Conservation (phyloP, 2,329 filamentous ascomycete genomes). For the Clonostachys byssicola region DNA sequence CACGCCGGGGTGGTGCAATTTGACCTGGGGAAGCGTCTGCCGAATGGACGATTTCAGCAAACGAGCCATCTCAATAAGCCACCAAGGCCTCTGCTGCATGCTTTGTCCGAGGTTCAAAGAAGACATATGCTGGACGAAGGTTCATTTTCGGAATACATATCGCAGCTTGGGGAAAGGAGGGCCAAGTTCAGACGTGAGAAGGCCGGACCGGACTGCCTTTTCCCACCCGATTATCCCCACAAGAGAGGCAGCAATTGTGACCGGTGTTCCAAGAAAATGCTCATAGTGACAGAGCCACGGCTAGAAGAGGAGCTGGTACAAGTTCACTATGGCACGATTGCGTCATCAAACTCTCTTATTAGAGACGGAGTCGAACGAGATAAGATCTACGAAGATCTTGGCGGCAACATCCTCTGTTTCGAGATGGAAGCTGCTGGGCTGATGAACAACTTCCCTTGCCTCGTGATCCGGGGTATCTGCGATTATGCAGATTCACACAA, state of each 20-base stretch:
- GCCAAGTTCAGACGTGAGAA: neutral
- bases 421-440: slow-evolving; percentile 8
- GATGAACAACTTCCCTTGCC: slow-evolving; percentile 13
- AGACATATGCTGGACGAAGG: neutral
- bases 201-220: neutral
- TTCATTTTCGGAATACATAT: neutral
- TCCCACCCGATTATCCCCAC: neutral
- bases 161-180: neutral
- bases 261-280: neutral
- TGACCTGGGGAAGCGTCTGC: slow-evolving; percentile 6
- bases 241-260: neutral
- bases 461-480: slow-evolving; percentile 26
- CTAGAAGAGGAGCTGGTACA: neutral
- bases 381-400: slow-evolving; percentile 8
- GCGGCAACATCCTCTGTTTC: slow-evolving; percentile 8
- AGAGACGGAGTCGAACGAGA: slow-evolving; percentile 12
- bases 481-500: slow-evolving; percentile 31
- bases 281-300: neutral
- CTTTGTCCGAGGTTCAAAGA: neutral
- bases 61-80: slow-evolving; percentile 2
- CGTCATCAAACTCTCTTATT: slow-evolving; percentile 8
- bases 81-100: neutral
- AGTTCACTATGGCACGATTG: slow-evolving; percentile 11
- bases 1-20: slow-evolving; percentile 4
- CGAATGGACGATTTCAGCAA: slow-evolving; percentile 1